Base-by-base conservation (phyloP, 805 yeast genomes). In the Komagataella mondaviorum region DNA sequence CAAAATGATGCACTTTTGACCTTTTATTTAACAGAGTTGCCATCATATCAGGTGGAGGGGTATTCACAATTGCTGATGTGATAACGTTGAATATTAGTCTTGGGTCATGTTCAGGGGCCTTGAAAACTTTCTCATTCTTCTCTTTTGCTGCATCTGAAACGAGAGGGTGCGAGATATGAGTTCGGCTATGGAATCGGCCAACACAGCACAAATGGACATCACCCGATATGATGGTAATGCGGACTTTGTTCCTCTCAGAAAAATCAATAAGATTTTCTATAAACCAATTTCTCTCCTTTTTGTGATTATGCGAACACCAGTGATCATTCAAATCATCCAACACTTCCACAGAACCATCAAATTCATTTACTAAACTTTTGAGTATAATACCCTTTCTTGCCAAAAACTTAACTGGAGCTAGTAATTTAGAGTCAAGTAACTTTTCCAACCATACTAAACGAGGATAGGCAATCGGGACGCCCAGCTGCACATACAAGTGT, bases 391-490 rank as follows among this genome's bases (percentile, higher is more conserved):
- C 88, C 52, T 74, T 76, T 51, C 76, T 71, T 2, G 91, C 78
- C 23, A 83, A 58, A 52, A 62, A 73, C 60, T 82, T 80, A 4
- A 87, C 51, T 1, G 96, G 96, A 6, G 69, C 71, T 51, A 91
- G 68, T 2, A 79, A 56, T 43, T 63, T 70, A 23, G 89, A 81
- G 6, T 81, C 76, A 61, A 91, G 76, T 23, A 91, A 56, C 62
- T 76, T 73, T 67, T 93, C 98, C 39, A 88, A 71, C 91, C 96
- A 87, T 2, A 90, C 96, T 62, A 93, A 71, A 56, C 98, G 76
- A 2, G 99, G 98, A 62, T 91, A 91, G 45, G 93, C 86, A 52
- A 93, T 88, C 2, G 99, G 99, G 12, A 91, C 96, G 47, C 98
- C 98, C 49, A 93, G 71, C 80, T 93, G 73, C 1, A 93, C 79